These are phyloP conservation scores for Fonsecaea pugnacius DNA, from an alignment of 2,329 filamentous ascomycete genomes.

Conservation along the genomic window DNA sequence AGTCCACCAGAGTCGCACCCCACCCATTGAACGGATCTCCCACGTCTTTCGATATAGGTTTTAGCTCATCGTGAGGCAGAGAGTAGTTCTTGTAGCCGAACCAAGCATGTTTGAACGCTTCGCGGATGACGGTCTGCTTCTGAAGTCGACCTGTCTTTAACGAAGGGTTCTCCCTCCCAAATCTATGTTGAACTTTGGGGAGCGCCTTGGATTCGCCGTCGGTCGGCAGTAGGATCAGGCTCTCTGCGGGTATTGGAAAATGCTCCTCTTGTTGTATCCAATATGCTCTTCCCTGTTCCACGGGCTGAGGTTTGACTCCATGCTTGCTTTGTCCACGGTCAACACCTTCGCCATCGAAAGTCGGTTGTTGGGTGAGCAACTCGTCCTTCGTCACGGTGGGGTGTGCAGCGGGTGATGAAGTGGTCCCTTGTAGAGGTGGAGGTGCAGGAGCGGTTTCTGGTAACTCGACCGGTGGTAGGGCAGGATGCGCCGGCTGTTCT, in stretches of 20 bases:
- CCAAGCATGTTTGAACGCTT: slow-evolving; percentile 80
- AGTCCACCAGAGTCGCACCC: slow-evolving; percentile 85
- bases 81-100: slow-evolving; percentile 77
- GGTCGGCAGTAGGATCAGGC: slow-evolving; percentile 75
- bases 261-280: slow-evolving; percentile 77
- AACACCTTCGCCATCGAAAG: slow-evolving; percentile 34
- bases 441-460: neutral
- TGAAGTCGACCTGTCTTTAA: slow-evolving; percentile 66
- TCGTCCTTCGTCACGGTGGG: slow-evolving; percentile 33
- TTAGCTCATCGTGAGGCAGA: slow-evolving; percentile 85
- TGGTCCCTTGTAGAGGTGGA: slow-evolving; percentile 8
- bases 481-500: slow-evolving; percentile 9
- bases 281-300: slow-evolving; percentile 43
- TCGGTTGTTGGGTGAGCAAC: slow-evolving; percentile 27
- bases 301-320: slow-evolving; percentile 37
- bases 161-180: slow-evolving; percentile 66
- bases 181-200: slow-evolving; percentile 75
- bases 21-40: slow-evolving; percentile 88
- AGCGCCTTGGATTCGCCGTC: slow-evolving; percentile 67
- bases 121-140: slow-evolving; percentile 70
- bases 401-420: slow-evolving; percentile 5
- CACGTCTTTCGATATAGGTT: slow-evolving; percentile 68
- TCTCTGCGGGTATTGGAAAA: slow-evolving; percentile 73
- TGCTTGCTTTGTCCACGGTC: slow-evolving; percentile 44
- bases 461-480: slow-evolving; percentile 12